Evolutionary conservation across 768 basidiomycete species (phyloP), one percentile per base, ranked within the genome.

Genomic region (Mycena maculata): DNA sequence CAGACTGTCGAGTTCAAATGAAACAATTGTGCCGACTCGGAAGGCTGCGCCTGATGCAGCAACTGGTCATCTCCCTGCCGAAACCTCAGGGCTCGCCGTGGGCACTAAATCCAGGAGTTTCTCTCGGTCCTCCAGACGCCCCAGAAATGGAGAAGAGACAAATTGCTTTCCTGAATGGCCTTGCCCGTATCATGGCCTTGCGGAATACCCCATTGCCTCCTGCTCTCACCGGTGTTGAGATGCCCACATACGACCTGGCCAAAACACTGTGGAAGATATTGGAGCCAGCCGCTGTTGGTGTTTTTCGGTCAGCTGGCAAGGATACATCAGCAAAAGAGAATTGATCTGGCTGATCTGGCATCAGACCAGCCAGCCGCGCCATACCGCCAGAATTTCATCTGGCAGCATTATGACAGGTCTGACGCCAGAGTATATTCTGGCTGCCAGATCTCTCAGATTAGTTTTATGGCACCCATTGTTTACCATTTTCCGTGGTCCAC

Each of bases 161-260:
- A 64, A 85, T 86, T 31, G 76, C 79, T 67, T 94, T 93, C 78
- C 82, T 92, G 62, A 70, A 74, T 45, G 83, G 85, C 55, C 86
- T 95, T 41, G 88, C 89, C 59, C 85, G 78, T 53, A 72, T 90
- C 60, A 90, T 92, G 85, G 73, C 79, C 56, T 82, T 81, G 65
- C 85, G 86, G 48, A 83, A 83, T 38, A 83, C 77, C n/a, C 92
- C 93, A 53, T 82, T 95, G 4, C 94, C 94, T 3, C 91, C 92
- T n/a, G 76, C 85, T 20, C 81, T 94, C 66, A 93, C 90, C 12
- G 90, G 91, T 49, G 72, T 88, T 52, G 81, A 84, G 20, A 83
- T 83, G 55, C 81, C 85, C 5, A 81, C 79, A 57, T 94, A 88
- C 69, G 92, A 95, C 76, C 88, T 86, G 28, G 76, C 75, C 48